Evolutionary conservation across 768 basidiomycete species (phyloP), one percentile per base, ranked within the genome.

Genomic region (Rhodotorula paludigena): DNA sequence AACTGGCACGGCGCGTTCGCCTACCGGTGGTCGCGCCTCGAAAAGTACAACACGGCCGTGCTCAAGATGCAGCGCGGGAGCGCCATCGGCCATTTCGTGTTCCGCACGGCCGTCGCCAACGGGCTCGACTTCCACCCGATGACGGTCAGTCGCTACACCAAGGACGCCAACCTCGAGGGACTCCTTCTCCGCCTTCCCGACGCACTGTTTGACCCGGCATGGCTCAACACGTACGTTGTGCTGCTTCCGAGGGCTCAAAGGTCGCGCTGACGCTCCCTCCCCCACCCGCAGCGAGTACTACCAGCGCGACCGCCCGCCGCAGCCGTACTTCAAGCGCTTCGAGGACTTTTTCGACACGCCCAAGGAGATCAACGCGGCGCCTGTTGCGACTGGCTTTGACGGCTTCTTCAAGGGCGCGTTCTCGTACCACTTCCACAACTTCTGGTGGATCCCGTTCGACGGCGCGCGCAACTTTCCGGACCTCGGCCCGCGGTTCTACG

Each of bases 361-460:
- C 14, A 74, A 80, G 16, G 81, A 83, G 62, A 83, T 83, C 56
- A 86, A 87, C 70, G 92, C 89, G 3, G 89, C 88, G 15, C 90
- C 94, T 10, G 86, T 88, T 73, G 89, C 88, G 21, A 80, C 91
- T 23, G 96, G 96, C 15, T 89, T 97, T 72, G 88, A 92, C 73
- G 92, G 91, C 16, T 99, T 98, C 83, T 99, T 93, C 83, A 86
- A 85, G 66, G 96, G 94, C 11, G 90, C 94, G 9, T 97, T 86
- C 77, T 92, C 89, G 3, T 98, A 98, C 78, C 92, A 97, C 78
- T 97, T 89, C 80, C 93, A 98, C 77, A 93, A 92, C 77, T 89
- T 85, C 79, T 92, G 91, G 91, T 96, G 94, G 94, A 87, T 88
- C 71, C 89, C 93, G 9, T 96, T 97, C 74, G 94, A 99, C 78